Percentiles rank a stretch among this genome's conserved stretches.
Evolutionary conservation across 345 rosid species (phyloP).

Genomic region (Eucalyptus microcorys): DNA sequence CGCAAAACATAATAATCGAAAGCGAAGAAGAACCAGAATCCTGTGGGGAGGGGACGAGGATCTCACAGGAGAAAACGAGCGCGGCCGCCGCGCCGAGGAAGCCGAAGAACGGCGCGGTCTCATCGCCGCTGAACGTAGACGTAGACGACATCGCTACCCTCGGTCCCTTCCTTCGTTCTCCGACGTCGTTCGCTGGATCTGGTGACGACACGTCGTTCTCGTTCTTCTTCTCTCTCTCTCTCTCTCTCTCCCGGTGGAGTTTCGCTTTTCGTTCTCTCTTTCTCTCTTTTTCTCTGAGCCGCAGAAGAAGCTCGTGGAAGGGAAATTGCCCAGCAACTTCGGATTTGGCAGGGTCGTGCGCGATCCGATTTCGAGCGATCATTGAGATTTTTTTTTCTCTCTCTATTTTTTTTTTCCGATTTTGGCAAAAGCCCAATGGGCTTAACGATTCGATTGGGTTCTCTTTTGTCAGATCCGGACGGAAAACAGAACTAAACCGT

Average conservation of each 20-base stretch:
- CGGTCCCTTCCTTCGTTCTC: neutral
- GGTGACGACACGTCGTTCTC: neutral
- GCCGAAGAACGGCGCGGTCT: constrained; percentile 83
- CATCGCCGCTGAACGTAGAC: constrained; percentile 57
- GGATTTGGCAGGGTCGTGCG: neutral
- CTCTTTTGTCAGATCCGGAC: neutral
- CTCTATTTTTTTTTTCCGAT: fast-evolving
- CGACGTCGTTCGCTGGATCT: neutral
- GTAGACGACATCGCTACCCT: constrained; percentile 28
- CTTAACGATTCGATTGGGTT: neutral
- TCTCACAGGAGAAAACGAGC: constrained; percentile 80
- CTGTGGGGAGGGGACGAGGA: neutral
- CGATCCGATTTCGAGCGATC: neutral
- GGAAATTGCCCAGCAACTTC: neutral
- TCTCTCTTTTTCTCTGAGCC: neutral
- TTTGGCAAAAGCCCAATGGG: neutral
- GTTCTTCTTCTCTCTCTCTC: neutral
- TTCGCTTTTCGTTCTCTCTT: neutral
- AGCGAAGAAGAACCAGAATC: neutral
- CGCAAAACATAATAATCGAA: neutral
- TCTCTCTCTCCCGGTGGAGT: neutral
- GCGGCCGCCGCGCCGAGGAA: constrained; percentile 91
- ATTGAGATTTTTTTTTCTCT: neutral
- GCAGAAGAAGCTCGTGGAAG: neutral
- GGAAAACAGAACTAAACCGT: neutral